Evolutionary conservation across 1,284 basidiomycete species (phyloP).

Genomic region (Melampsora larici-populina): DNA sequence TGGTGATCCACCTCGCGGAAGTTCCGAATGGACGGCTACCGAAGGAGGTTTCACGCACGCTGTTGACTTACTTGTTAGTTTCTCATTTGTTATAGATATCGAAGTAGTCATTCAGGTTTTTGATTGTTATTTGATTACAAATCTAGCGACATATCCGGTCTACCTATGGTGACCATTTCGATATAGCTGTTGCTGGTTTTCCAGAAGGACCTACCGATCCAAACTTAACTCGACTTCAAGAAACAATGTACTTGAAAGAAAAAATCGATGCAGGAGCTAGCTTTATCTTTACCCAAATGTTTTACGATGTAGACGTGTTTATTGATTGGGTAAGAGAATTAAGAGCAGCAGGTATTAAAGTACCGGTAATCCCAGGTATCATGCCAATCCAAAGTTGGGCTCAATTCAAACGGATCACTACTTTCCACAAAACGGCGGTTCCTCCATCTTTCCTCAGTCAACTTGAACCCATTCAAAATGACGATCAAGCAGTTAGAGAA

Average conservation of each 20-base stretch:
- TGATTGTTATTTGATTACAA: constrained; percentile 51
- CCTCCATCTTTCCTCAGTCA: constrained; percentile 68
- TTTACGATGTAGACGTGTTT: constrained; percentile 89
- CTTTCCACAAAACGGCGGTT: constrained; percentile 77
- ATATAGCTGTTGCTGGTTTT: constrained; percentile 84
- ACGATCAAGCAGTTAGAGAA: constrained; percentile 48
- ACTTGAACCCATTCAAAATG: constrained; percentile 68
- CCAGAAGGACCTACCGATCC: constrained; percentile 69
- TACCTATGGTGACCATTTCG: constrained; percentile 82
- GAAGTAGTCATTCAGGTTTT: too few relatives aligned
- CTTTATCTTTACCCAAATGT: constrained; percentile 94
- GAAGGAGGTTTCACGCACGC: constrained; percentile 83
- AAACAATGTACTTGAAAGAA: constrained; percentile 73
- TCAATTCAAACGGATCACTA: constrained; percentile 85
- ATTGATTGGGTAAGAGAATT: constrained; percentile 73
- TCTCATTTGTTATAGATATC: constrained; percentile 46
- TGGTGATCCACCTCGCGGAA: constrained; percentile 88
- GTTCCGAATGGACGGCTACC: constrained; percentile 84
- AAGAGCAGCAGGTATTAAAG: constrained; percentile 75
- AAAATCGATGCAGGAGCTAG: constrained; percentile 95
- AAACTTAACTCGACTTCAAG: constrained; percentile 61
- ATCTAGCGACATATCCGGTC: constrained; percentile 70
- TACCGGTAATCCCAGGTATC: constrained; percentile 89
- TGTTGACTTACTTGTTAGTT: constrained; percentile 69
- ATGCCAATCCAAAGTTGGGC: constrained; percentile 98